Conservation (phyloP, 2,329 filamentous ascomycete species). For the Aureobasidium melanogenum region DNA sequence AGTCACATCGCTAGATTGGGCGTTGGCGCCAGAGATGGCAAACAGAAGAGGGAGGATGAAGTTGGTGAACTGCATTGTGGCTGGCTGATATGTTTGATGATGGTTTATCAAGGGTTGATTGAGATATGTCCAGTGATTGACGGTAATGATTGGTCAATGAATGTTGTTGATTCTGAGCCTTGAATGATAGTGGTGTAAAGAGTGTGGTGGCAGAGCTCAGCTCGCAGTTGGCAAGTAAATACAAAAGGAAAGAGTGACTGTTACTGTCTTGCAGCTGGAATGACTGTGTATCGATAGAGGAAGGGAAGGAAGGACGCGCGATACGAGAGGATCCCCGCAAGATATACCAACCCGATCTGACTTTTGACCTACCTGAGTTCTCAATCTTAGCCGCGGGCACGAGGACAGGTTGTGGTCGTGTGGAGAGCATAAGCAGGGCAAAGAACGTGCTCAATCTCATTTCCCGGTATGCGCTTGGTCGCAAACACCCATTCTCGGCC, state of each 20-base stretch:
- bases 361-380: neutral
- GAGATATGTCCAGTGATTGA: neutral
- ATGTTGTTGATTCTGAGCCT: too few species aligned
- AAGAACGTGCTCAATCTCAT: conserved; percentile 10
- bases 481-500: conserved; percentile 3
- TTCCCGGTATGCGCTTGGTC: conserved; percentile 10
- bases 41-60: conserved; percentile 13
- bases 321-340: neutral
- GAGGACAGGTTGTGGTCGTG: conserved; percentile 7
- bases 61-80: conserved; percentile 13
- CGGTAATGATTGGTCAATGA: conserved; percentile 7
- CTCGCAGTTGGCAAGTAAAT: conserved; percentile 3
- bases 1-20: conserved; percentile 2
- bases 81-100: neutral
- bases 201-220: conserved; percentile 11
- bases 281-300: conserved; percentile 8
- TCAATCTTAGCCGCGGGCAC: conserved; percentile 10
- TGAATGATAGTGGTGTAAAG: neutral
- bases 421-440: neutral
- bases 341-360: conserved; percentile 3
- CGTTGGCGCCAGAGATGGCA: conserved; percentile 3
- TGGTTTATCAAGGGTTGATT: neutral
- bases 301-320: neutral
- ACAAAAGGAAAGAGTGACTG: conserved; percentile 4
- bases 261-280: conserved; percentile 10